Evolutionary conservation across 2,329 filamentous ascomycete genomes (phyloP).

Genomic region (Aspergillus melleus): DNA sequence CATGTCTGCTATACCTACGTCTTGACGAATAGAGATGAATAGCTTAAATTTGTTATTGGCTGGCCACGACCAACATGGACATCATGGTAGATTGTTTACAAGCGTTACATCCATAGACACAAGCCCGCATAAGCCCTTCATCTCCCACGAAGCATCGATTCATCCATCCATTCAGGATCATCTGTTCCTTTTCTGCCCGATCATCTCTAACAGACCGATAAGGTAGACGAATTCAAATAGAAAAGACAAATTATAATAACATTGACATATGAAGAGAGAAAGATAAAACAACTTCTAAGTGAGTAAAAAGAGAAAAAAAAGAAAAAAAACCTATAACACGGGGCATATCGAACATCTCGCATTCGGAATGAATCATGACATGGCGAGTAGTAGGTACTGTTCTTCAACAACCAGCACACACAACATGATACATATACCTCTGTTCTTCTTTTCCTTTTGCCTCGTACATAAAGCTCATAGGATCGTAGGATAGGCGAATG

Average conservation of each 20-base stretch:
- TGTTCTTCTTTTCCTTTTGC: not conserved
- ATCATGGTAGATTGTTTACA: too few relatives aligned
- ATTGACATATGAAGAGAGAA: not conserved
- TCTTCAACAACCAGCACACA: not conserved
- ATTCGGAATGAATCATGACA: not conserved
- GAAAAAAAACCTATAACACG: not conserved
- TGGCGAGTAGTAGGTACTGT: not conserved
- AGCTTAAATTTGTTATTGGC: too few relatives aligned
- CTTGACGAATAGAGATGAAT: not conserved
- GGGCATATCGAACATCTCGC: not conserved
- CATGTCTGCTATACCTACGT: not conserved
- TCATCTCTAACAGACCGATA: not conserved
- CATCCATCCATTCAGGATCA: too few relatives aligned
- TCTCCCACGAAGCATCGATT: too few relatives aligned
- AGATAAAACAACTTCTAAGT: not conserved
- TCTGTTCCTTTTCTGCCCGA: too few relatives aligned
- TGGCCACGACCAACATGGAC: too few relatives aligned
- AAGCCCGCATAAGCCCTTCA: too few relatives aligned
- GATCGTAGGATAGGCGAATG: not conserved
- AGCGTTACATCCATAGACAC: too few relatives aligned
- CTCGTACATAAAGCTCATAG: slow-evolving; percentile 13
- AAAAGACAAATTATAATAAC: not conserved
- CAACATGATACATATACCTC: not conserved
- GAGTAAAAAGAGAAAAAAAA: not conserved
- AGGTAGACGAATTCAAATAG: not conserved